These are phyloP conservation scores for Aureobasidium sp. DNA, from an alignment of 2,329 filamentous ascomycete species.

Conservation along the genomic window DNA sequence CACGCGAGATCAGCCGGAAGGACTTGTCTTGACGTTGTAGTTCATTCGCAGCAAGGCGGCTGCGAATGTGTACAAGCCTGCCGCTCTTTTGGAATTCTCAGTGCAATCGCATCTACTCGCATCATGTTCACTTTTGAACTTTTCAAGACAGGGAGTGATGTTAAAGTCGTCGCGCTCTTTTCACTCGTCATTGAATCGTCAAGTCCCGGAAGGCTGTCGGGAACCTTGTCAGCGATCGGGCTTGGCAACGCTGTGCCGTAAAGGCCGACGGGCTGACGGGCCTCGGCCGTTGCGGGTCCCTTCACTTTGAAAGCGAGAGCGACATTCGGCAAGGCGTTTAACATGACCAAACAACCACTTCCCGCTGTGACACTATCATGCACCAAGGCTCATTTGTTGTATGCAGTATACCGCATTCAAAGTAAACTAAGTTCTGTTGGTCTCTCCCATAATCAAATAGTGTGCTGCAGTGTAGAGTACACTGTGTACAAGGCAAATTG, in stretches of 20 bases:
- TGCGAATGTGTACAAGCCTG: background rate
- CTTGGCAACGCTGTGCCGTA: conserved; percentile 1
- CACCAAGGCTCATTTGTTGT: background rate
- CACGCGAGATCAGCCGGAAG: conserved; percentile 25
- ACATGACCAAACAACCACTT: conserved; percentile 3
- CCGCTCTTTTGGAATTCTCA: background rate
- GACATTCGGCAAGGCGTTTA: background rate
- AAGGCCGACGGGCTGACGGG: background rate
- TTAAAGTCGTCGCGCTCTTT: background rate
- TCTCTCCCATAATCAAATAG: background rate
- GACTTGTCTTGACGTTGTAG: conserved; percentile 24
- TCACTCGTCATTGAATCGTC: background rate
- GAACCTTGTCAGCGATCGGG: background rate
- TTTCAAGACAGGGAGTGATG: background rate
- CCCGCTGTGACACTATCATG: background rate
- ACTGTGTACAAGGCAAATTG: conserved; percentile 2
- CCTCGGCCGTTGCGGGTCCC: background rate
- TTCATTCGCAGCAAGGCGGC: background rate
- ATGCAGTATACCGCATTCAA: conserved; percentile 2
- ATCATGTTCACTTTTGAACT: background rate
- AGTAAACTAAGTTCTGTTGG: background rate
- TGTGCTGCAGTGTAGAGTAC: background rate
- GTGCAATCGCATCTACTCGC: background rate
- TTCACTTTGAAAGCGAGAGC: background rate
- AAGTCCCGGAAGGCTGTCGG: background rate